Percentiles rank a stretch among this genome's conserved stretches.
phyloP scores from a whole-genome alignment of 306 rosid species.

The Quercus suber region DNA sequence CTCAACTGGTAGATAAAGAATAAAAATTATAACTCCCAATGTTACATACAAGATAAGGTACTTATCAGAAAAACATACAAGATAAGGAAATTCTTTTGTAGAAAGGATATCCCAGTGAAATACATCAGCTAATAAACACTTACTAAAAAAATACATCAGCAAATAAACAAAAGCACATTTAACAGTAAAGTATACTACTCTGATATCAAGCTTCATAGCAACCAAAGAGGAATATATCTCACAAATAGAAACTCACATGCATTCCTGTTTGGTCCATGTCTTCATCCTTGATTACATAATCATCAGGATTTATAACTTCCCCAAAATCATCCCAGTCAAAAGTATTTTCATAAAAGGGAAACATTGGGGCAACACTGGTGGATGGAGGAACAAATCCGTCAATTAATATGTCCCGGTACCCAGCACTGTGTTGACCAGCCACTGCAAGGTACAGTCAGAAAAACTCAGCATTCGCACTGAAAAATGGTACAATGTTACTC shows the following conservation, averaged over 20 bases:
- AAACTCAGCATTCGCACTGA: slow-evolving; percentile 8
- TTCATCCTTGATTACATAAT: slow-evolving; percentile 90
- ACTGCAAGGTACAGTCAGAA: slow-evolving; percentile 39
- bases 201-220: background rate
- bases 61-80: background rate
- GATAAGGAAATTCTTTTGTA: background rate
- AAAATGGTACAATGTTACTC: background rate
- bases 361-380: slow-evolving; percentile 81
- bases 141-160: background rate
- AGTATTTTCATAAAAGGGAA: slow-evolving; percentile 73
- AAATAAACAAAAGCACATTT: background rate
- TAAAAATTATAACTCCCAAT: background rate
- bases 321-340: slow-evolving; percentile 97
- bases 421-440: slow-evolving; percentile 51
- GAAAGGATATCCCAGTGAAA: background rate
- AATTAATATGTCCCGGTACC: slow-evolving; percentile 60
- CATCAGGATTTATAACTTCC: slow-evolving; percentile 97
- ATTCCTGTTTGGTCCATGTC: slow-evolving; percentile 74
- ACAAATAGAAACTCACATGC: slow-evolving; percentile 48
- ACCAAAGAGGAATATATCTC: slow-evolving; percentile 12
- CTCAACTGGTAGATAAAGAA: background rate
- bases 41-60: background rate
- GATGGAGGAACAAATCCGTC: slow-evolving; percentile 95
- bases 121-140: background rate
- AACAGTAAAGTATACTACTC: background rate